These are phyloP conservation scores for Clavispora santaluciae DNA, from an alignment of 805 yeast genomes.

Conservation along the genomic window DNA sequence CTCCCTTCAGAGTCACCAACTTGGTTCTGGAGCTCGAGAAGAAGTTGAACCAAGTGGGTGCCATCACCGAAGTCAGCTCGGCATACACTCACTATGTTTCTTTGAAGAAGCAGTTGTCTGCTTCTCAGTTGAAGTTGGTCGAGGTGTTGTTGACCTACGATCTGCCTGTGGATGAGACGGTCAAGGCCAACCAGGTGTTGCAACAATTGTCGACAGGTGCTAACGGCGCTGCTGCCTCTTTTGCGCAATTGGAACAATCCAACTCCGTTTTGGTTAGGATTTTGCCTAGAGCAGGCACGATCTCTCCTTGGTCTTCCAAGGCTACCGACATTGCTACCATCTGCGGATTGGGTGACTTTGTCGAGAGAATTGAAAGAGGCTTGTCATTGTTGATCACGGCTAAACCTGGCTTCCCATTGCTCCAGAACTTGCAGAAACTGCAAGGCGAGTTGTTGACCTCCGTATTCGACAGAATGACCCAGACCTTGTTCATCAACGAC, in stretches of 20 bases:
- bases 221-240: slow-evolving; percentile 3
- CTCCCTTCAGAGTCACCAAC: slow-evolving; percentile 76
- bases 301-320: slow-evolving; percentile 98
- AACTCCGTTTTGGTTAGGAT: slow-evolving; percentile 60
- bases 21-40: slow-evolving; percentile 69
- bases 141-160: slow-evolving; percentile 71
- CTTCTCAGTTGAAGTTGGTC: slow-evolving; percentile 44
- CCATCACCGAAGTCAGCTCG: slow-evolving; percentile 66
- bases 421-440: slow-evolving; percentile 33
- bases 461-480: slow-evolving; percentile 94
- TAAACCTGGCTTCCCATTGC: slow-evolving; percentile 60
- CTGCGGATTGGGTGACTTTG: slow-evolving; percentile 68
- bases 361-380: slow-evolving; percentile 91
- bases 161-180: slow-evolving; percentile 51
- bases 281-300: slow-evolving; percentile 91
- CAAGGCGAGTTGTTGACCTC: slow-evolving; percentile 58
- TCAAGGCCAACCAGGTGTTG: slow-evolving; percentile 39
- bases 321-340: slow-evolving; percentile 92
- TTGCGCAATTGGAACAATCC: slow-evolving; percentile 5
- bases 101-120: slow-evolving; percentile 37
- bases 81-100: slow-evolving; percentile 80
- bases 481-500: slow-evolving; percentile 51
- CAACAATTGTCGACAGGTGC: slow-evolving; percentile 29
- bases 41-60: slow-evolving; percentile 55
- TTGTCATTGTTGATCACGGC: slow-evolving; percentile 57